Conservation (phyloP, 2,329 filamentous ascomycete species). For the Phoma herbarum region DNA sequence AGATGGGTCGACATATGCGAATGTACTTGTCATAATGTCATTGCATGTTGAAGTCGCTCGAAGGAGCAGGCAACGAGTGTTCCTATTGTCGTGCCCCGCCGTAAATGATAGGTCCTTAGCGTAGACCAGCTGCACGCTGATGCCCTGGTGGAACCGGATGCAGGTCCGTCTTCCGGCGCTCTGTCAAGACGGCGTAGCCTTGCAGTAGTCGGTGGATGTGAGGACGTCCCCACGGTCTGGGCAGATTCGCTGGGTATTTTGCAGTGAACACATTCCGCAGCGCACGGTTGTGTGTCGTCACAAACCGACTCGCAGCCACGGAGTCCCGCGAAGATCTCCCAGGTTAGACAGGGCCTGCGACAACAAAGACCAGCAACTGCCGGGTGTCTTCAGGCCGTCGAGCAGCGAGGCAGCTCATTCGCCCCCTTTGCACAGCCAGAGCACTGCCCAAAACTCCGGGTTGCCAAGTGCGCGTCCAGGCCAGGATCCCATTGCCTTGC, state of each 20-base stretch:
- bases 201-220: conserved; percentile 17
- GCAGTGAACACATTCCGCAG: conserved; percentile 14
- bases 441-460: conserved; percentile 23
- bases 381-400: conserved; percentile 16
- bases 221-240: conserved; percentile 18
- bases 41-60: conserved; percentile 3
- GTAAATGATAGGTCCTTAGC: conserved; percentile 12
- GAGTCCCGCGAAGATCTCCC: conserved; percentile 18
- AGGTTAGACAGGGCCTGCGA: conserved; percentile 9
- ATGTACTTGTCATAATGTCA: conserved; percentile 12
- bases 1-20: conserved; percentile 3
- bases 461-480: conserved; percentile 22
- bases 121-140: conserved; percentile 10
- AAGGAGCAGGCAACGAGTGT: conserved; percentile 8
- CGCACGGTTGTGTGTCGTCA: conserved; percentile 23
- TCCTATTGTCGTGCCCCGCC: conserved; percentile 12
- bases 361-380: conserved; percentile 16
- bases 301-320: conserved; percentile 5
- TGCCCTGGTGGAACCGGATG: conserved; percentile 13
- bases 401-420: conserved; percentile 13
- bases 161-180: conserved; percentile 19
- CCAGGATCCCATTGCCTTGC: conserved; percentile 25
- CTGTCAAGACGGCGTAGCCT: conserved; percentile 22
- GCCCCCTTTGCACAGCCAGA: conserved; percentile 22
- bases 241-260: conserved; percentile 6